These are phyloP conservation scores for Saccharomycopsis crataegensis DNA, from an alignment of 1,139 yeast genomes.

Conservation along the genomic window DNA sequence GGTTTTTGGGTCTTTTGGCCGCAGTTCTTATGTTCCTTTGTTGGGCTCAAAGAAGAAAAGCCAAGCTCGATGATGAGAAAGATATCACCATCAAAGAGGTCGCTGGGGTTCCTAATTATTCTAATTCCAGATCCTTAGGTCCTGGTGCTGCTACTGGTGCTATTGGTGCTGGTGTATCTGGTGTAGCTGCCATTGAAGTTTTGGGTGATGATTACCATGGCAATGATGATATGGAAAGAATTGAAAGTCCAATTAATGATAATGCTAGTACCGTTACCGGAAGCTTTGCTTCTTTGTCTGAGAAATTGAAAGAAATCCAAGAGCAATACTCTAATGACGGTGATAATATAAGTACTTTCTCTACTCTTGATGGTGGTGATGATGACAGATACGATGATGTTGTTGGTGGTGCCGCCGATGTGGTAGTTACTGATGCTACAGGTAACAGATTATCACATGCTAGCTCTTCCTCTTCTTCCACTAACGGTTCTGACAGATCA, in stretches of 20 bases:
- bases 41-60: constrained; percentile 11
- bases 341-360: constrained; percentile 2
- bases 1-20: constrained; percentile 4
- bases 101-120: background rate
- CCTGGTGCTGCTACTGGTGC: constrained; percentile 16
- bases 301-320: constrained; percentile 19
- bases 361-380: constrained; percentile 9
- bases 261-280: constrained; percentile 20
- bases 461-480: constrained; percentile 1
- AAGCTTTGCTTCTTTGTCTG: constrained; percentile 19
- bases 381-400: background rate
- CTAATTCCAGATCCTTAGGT: background rate
- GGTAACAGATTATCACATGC: background rate
- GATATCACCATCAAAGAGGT: constrained; percentile 9
- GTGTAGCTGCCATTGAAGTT: constrained; percentile 19
- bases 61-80: constrained; percentile 10
- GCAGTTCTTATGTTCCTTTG: constrained; percentile 11
- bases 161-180: constrained; percentile 17
- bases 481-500: background rate
- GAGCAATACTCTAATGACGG: constrained; percentile 14
- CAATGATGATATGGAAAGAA: constrained; percentile 4
- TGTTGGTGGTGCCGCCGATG: constrained; percentile 16
- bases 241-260: constrained; percentile 14
- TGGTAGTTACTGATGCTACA: constrained; percentile 13
- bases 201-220: constrained; percentile 5